These are phyloP conservation scores for Penicillium sp. DNA, from an alignment of 2,329 filamentous ascomycete genomes.

Conservation along the genomic window DNA sequence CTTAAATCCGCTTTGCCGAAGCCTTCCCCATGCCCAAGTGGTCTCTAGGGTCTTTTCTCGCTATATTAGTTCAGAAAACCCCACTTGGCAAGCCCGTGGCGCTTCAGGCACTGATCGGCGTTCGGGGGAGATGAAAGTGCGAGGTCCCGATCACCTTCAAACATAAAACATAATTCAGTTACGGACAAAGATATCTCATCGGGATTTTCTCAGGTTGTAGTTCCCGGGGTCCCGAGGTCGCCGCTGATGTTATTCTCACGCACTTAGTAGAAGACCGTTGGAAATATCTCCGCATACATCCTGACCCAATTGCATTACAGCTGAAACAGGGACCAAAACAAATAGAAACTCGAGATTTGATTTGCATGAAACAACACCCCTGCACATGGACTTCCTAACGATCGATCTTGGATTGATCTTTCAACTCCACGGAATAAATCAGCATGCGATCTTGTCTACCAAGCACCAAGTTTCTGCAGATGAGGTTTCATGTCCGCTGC, in stretches of 20 bases:
- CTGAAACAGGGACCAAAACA: slow-evolving; percentile 7
- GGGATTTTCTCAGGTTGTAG: too few species aligned
- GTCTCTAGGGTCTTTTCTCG: neutral
- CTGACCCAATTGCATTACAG: slow-evolving; percentile 1
- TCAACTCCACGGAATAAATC: neutral
- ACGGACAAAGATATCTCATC: too few species aligned
- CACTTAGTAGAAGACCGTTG: neutral
- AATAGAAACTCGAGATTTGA: neutral
- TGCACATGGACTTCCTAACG: neutral
- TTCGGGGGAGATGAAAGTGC: neutral
- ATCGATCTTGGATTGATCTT: neutral
- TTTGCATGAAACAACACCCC: neutral
- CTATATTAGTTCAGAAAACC: neutral
- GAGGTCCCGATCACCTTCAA: neutral
- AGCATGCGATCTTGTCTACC: slow-evolving; percentile 15
- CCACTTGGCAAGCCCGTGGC: slow-evolving; percentile 11
- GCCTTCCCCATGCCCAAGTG: slow-evolving; percentile 11
- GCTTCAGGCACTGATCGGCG: slow-evolving; percentile 20
- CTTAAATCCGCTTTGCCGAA: neutral
- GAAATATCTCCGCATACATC: neutral
- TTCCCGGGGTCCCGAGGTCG: too few species aligned
- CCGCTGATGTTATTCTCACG: too few species aligned
- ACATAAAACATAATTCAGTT: too few species aligned
- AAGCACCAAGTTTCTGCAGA: slow-evolving; percentile 25
- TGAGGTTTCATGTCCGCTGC: slow-evolving; percentile 33